Evolutionary conservation across 139 green algal genomes (phyloP).

Genomic region (Chlorella sp.): DNA sequence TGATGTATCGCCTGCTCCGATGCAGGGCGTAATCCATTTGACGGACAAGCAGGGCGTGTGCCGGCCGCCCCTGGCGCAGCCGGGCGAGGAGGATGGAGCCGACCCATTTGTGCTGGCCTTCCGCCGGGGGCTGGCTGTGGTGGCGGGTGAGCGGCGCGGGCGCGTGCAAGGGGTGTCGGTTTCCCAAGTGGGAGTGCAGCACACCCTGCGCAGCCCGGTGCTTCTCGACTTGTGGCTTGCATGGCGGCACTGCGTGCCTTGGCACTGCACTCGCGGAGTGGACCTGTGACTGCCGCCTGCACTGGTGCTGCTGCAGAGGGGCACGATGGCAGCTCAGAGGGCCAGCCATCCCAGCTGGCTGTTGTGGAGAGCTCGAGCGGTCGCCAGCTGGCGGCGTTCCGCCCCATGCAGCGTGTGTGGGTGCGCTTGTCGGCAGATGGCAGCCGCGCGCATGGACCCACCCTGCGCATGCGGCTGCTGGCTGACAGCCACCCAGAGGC

Average conservation of each 20-base stretch:
- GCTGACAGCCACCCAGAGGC: slow-evolving; percentile 41
- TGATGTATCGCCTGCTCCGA: neutral
- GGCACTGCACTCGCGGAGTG: too few species aligned
- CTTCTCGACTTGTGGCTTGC: too few species aligned
- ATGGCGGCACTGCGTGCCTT: too few species aligned
- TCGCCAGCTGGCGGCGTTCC: slow-evolving; percentile 10
- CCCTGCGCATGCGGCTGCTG: slow-evolving; percentile 50
- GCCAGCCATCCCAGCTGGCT: neutral
- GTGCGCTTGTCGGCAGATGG: slow-evolving; percentile 51
- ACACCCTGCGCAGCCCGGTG: too few species aligned
- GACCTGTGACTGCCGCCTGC: neutral
- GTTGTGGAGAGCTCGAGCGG: slow-evolving; percentile 1
- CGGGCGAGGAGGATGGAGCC: slow-evolving; percentile 10
- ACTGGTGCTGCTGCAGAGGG: neutral
- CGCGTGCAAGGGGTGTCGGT: neutral
- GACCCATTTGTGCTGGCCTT: slow-evolving; percentile 44
- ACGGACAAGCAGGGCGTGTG: slow-evolving; percentile 51
- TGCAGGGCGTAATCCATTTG: slow-evolving; percentile 44
- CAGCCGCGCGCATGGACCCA: slow-evolving; percentile 58
- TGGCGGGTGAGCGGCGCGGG: neutral
- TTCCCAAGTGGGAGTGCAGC: too few species aligned
- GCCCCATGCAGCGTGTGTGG: slow-evolving; percentile 50
- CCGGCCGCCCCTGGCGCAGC: slow-evolving; percentile 20
- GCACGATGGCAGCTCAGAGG: neutral
- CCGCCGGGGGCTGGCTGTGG: slow-evolving; percentile 31